Base-by-base conservation (phyloP, 805 yeast species). In the Candida tibetensis region DNA sequence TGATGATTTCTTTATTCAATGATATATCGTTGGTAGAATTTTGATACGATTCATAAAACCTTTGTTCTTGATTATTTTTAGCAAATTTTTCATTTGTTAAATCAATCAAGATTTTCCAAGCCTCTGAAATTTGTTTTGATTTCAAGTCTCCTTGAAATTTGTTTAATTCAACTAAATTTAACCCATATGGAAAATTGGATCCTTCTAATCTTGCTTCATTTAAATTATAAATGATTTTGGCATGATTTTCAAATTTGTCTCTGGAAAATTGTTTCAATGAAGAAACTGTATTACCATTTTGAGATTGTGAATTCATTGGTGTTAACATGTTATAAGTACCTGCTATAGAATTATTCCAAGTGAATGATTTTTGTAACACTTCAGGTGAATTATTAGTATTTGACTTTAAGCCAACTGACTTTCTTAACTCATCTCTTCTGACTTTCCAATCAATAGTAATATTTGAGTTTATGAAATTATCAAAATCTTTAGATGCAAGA, bases 381-480 rank as follows among this genome's bases (percentile, higher is more conserved):
- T 41, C 41, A 8, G 40, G 32, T 4, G 45, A 25, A 32, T 30
- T 25, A 6, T 32, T 29, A 3, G 33, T 12, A 14, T 28, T 39
- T 10, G 38, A 17, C 19, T 37, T 40, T 36, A 46, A 44, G 1
- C 95, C 91, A 47, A 88, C 77, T 15, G 82, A 76, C 46, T 79
- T 82, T 54, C 85, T 77, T 32, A 91, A 74, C 49, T 82, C 85
- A 44, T 79, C 79, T 51, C 87, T 82, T 46, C 87, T 78, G 34
- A 77, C 77, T 40, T 79, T 79, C 97, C 98, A 93, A 58, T 90
- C 96, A 33, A 85, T 71, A 3, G 83, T 68, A 17, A 93, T 71
- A 50, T 82, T 85, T 44, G 80, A 77, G 49, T 74, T 80, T 42
- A 91, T 80, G 56, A 80, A 85, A 30, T 60, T 63, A 57, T 90